phyloP scores from a whole-genome alignment of 1,284 basidiomycete species.

The Tremellales sp. region DNA sequence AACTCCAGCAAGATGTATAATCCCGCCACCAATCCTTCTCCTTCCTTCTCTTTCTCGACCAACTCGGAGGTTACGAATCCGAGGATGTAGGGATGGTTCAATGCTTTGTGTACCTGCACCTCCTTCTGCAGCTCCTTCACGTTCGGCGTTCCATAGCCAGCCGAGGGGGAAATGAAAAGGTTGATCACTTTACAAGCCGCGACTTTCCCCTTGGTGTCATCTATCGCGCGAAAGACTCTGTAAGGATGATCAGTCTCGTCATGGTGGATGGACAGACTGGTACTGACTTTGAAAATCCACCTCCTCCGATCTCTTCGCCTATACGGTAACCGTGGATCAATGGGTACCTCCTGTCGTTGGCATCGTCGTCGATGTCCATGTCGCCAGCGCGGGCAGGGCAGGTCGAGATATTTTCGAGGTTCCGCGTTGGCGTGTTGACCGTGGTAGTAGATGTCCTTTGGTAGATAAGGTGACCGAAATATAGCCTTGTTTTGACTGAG shows the following conservation, averaged over 20 bases:
- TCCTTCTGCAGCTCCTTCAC: slow-evolving; percentile 86
- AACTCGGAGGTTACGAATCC: slow-evolving; percentile 76
- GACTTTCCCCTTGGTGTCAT: slow-evolving; percentile 57
- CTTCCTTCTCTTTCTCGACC: slow-evolving; percentile 63
- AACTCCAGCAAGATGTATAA: slow-evolving; percentile 91
- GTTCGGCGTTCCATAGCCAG: slow-evolving; percentile 37
- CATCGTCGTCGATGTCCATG: slow-evolving; percentile 11
- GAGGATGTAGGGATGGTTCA: slow-evolving; percentile 80
- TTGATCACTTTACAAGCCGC: slow-evolving; percentile 82
- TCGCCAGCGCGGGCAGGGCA: neutral
- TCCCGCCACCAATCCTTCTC: slow-evolving; percentile 57
- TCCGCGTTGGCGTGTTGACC: too few species aligned
- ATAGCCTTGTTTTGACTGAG: too few species aligned
- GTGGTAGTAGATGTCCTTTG: too few species aligned
- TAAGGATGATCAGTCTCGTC: slow-evolving; percentile 1
- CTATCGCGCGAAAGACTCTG: slow-evolving; percentile 77
- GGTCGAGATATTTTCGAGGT: too few species aligned
- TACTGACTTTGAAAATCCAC: slow-evolving; percentile 73
- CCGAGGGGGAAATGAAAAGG: slow-evolving; percentile 47
- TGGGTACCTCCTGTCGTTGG: slow-evolving; percentile 25
- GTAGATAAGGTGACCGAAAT: too few species aligned
- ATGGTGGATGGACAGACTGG: neutral
- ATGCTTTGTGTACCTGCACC: slow-evolving; percentile 78
- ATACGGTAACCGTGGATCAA: slow-evolving; percentile 61
- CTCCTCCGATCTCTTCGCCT: slow-evolving; percentile 71